Evolutionary conservation across 306 rosid species (phyloP).

Genomic region (Quercus suber): DNA sequence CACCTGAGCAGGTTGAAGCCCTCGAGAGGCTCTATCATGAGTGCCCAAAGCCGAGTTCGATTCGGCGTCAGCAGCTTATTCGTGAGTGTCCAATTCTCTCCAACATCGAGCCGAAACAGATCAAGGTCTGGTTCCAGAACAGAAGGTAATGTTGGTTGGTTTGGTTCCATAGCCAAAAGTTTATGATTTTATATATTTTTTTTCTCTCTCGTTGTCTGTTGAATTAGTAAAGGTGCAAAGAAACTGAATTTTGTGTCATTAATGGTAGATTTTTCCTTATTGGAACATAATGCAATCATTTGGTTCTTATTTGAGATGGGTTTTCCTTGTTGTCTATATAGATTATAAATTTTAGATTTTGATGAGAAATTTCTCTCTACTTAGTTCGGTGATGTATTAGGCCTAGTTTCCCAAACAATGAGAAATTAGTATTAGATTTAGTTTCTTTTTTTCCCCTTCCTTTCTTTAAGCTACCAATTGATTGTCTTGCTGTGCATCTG

Average conservation of each 20-base stretch:
- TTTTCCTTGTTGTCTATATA: background rate
- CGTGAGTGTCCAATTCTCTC: constrained; percentile 95
- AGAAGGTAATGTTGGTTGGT: constrained; percentile 50
- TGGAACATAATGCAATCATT: background rate
- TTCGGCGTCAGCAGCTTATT: constrained; percentile 94
- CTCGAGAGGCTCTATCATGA: constrained; percentile 94
- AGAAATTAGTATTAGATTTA: background rate
- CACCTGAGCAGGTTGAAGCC: constrained; percentile 99
- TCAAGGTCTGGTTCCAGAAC: constrained; percentile 98
- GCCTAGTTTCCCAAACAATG: background rate
- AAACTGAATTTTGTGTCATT: background rate
- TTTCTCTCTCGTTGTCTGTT: background rate
- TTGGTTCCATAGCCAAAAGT: background rate
- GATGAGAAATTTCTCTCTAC: background rate
- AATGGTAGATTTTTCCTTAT: background rate
- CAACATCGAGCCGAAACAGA: constrained; percentile 89
- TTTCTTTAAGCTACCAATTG: background rate
- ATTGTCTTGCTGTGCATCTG: background rate
- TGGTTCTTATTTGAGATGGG: background rate
- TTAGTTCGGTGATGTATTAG: background rate
- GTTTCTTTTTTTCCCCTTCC: background rate
- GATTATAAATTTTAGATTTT: background rate
- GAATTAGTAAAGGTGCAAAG: background rate
- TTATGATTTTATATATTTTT: background rate
- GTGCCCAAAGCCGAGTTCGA: constrained; percentile 98